Evolutionary conservation across 83 land plant species (phyloP), one percentile per base, ranked within the genome.

Genomic region (Larix sibirica): DNA sequence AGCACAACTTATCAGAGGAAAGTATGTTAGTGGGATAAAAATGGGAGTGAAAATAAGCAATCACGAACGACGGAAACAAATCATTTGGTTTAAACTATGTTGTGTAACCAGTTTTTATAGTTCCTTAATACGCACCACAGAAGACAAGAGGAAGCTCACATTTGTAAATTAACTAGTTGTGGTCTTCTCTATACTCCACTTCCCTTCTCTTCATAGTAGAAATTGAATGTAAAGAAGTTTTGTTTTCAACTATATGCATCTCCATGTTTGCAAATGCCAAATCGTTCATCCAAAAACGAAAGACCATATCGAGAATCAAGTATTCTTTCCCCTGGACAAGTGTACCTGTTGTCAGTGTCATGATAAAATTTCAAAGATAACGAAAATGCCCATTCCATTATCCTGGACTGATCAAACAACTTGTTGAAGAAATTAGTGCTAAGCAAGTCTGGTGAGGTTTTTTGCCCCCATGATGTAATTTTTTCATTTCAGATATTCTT

Each of bases 1-100:
- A 6, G 62, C 88, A 61, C 89, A 87, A 58, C 84, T 87, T 56
- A 83, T 87, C 74, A 85, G 60, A 50, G 88, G 88, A 78, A 87
- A 85, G 33, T 87, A 85, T 83, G 40, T 87, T 54, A 84, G 89
- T 4, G 77, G 79, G 23, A 65, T 81, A 21, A 83, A 42, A 40
- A 62, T 82, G 33, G 84, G 80, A 18, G 83, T 36, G 61, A 85
- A 82, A 47, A 63, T 82, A 66, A 42, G 58, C 31, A 85, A 85
- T 62, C 36, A 14, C 1, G 17, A 59, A 13, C 14, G 20, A 59
- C 18, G 40, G 62, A 61, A 59, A 62, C 64, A 23, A 33, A 80
- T 17, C 10, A 6, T 69, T 69, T 17, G 42, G 44, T 18, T 17
- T 69, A 24, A 69, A 20, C 44, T 69, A 3, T 36, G 33, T 69